Conservation (phyloP, 1,139 yeast species). For the Suhomyces bokatorum region DNA sequence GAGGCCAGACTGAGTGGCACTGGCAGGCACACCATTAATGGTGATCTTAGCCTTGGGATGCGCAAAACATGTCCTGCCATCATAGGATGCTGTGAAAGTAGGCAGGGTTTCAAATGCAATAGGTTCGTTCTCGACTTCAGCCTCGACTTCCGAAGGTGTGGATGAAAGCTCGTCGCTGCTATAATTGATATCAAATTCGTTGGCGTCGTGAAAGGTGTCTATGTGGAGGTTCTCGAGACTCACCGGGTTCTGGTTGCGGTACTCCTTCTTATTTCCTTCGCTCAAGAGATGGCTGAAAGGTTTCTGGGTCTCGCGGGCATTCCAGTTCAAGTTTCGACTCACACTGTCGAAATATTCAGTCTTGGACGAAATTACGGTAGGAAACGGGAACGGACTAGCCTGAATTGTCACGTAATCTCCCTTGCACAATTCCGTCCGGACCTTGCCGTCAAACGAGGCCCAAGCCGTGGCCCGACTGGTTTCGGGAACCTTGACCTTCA, state of each 20-base stretch:
- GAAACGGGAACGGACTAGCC: conserved; percentile 83
- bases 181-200: conserved; percentile 31
- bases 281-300: conserved; percentile 61
- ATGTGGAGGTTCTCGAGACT: conserved; percentile 14
- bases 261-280: conserved; percentile 39
- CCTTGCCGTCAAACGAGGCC: conserved; percentile 89
- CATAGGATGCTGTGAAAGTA: conserved; percentile 24
- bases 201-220: conserved; percentile 16
- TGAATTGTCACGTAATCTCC: conserved; percentile 78
- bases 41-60: conserved; percentile 41
- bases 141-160: conserved; percentile 15
- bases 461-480: conserved; percentile 77
- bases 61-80: conserved; percentile 40
- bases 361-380: conserved; percentile 73
- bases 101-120: conserved; percentile 7
- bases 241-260: conserved; percentile 18
- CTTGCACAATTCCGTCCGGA: conserved; percentile 63
- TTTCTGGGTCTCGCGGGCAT: conserved; percentile 76
- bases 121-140: conserved; percentile 12
- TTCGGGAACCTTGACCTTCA: conserved; percentile 71
- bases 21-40: background rate
- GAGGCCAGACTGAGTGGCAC: background rate
- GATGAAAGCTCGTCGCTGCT: conserved; percentile 17
- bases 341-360: conserved; percentile 84
- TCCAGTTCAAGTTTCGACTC: conserved; percentile 83